phyloP scores from a whole-genome alignment of 768 basidiomycete genomes.

The Podaxis sp. region DNA sequence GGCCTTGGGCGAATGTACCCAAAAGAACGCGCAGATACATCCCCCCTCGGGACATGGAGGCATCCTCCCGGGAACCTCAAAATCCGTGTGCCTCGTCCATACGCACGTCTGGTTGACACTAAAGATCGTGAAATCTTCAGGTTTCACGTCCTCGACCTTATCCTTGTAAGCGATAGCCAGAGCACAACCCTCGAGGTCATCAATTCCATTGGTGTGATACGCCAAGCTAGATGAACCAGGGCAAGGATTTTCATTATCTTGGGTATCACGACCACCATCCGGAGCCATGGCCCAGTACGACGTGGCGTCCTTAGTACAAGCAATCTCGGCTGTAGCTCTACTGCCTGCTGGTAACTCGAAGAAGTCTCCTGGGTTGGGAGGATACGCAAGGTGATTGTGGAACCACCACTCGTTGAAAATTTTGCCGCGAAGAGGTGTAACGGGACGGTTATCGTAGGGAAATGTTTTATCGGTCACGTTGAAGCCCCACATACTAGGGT shows the following conservation, averaged over 20 bases:
- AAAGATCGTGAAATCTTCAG: conserved; percentile 72
- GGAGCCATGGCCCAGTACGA: conserved; percentile 47
- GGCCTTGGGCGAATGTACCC: conserved; percentile 65
- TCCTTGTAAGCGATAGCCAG: conserved; percentile 78
- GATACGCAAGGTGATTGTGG: conserved; percentile 57
- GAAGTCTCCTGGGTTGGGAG: conserved; percentile 55
- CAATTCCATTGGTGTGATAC: conserved; percentile 55
- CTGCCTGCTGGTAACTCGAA: conserved; percentile 63
- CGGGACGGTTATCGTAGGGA: conserved; percentile 66
- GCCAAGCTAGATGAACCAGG: conserved; percentile 41
- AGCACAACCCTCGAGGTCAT: conserved; percentile 62
- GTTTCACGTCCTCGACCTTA: conserved; percentile 54
- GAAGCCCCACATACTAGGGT: conserved; percentile 66
- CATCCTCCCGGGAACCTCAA: conserved; percentile 65
- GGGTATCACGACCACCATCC: conserved; percentile 53
- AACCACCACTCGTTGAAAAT: conserved; percentile 66
- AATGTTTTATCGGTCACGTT: conserved; percentile 59
- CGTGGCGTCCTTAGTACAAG: conserved; percentile 61
- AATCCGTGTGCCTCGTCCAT: conserved; percentile 69
- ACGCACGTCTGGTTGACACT: conserved; percentile 77
- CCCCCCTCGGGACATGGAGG: conserved; percentile 64
- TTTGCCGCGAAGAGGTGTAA: conserved; percentile 39
- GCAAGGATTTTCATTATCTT: conserved; percentile 48
- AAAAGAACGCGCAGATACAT: conserved; percentile 73
- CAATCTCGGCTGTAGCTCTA: conserved; percentile 51